Base-by-base conservation (phyloP, 208 protist genomes). In the Leishmania mexicana region DNA sequence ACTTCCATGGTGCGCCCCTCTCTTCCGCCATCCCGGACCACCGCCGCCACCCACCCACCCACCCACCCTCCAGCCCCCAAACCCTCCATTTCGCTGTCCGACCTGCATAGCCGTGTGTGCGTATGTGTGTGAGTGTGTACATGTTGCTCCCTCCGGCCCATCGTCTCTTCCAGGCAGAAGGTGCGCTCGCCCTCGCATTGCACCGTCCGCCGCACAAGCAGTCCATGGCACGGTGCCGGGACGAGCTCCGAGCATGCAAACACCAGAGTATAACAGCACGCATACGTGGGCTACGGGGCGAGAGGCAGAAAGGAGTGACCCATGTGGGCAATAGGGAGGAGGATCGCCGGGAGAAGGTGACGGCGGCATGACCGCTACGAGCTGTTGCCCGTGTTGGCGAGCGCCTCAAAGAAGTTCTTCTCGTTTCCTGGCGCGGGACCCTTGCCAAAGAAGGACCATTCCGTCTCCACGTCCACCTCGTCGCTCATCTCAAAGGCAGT, bases 401-500 rank as follows among this genome's bases (percentile, higher is more conserved):
- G 79, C 11, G 91, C 91, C 68, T 90, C 84, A 78, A 96, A 97
- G 83, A 95, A 97, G 15, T 85, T 93, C 58, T 84, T 90, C 80
- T 96, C 92, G 76, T 95, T 93, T 35, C 94, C 94, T 24, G 92
- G 92, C n/a, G 94, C 88, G 19, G 94, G 94, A 42, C 94, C 94
- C 40, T 88, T 79, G 72, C 92, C 92, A 71, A 97, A 97, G 80
- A 97, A 97, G 71, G 73, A 85, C 80, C 86, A 87, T 83, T 97
- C 92, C 17, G 90, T 94, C 45, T 96, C 94, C 75, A 97, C 77
- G 68, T 97, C 94, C 21, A 95, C 88, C 47, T 96, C 94, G 79
- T 97, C 94, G 77, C 92, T 94, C 93, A 97, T 94, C 84, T 97
- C 94, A 76, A 95, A 97, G 0, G 94, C 94, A 1, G 88, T 95